These are phyloP conservation scores for Phytophthora tubulina DNA, from an alignment of 352 stramenopile genomes.

Conservation along the genomic window DNA sequence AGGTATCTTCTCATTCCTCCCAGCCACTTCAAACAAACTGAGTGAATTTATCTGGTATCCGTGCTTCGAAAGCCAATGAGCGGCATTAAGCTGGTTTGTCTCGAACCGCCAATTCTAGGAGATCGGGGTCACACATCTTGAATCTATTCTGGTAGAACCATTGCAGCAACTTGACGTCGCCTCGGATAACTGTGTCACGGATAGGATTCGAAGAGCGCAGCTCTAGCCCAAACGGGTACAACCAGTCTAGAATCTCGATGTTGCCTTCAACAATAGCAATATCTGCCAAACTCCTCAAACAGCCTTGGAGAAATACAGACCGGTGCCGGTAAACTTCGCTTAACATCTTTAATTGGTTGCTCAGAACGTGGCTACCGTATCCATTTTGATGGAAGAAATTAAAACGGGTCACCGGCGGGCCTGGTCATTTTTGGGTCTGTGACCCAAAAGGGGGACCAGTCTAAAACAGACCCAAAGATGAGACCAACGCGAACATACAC, in stretches of 20 bases:
- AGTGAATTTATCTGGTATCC: neutral
- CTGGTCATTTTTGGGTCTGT: no score
- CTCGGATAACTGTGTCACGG: neutral
- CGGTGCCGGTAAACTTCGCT: neutral
- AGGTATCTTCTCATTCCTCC: neutral
- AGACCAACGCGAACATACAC: no score
- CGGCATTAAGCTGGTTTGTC: neutral
- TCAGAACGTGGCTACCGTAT: neutral
- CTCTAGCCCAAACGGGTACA: conserved; percentile 2
- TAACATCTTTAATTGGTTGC: neutral
- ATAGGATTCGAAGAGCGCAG: conserved; percentile 1
- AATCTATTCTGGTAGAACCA: conserved; percentile 8
- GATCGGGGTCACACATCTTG: neutral
- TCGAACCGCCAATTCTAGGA: neutral
- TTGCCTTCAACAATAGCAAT: neutral
- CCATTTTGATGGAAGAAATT: neutral
- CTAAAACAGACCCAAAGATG: no score
- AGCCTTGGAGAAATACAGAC: neutral
- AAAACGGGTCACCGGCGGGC: no score
- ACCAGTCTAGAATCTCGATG: no score
- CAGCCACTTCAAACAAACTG: neutral
- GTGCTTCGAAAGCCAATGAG: conserved; percentile 2
- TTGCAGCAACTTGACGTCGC: conserved; percentile 8
- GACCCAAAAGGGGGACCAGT: no score
- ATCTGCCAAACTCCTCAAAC: conserved; percentile 1